These are phyloP conservation scores for Myxozyma sirexii DNA, from an alignment of 805 yeast genomes.

Conservation along the genomic window DNA sequence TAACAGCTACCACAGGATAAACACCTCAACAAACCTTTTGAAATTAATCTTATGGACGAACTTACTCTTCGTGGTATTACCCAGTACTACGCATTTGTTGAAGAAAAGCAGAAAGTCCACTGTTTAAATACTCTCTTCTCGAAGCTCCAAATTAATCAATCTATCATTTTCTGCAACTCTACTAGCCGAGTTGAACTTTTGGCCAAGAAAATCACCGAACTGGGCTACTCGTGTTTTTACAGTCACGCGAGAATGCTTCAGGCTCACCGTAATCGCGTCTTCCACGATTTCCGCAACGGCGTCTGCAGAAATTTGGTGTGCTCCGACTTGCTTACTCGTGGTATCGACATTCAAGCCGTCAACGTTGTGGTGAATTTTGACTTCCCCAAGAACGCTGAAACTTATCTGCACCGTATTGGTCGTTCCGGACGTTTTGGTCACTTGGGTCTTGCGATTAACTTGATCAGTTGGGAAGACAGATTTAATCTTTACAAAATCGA, in stretches of 20 bases:
- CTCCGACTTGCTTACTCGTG: conserved; percentile 94
- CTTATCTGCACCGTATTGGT: conserved; percentile 97
- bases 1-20: conserved; percentile 48
- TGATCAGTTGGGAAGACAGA: conserved; percentile 96
- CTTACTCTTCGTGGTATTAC: conserved; percentile 94
- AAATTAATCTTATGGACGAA: conserved; percentile 97
- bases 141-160: conserved; percentile 88
- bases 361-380: conserved; percentile 97
- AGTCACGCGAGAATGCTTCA: conserved; percentile 98
- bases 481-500: conserved; percentile 91
- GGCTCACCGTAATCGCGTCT: conserved; percentile 93
- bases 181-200: conserved; percentile 93
- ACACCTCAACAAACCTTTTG: conserved; percentile 88
- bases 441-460: conserved; percentile 93
- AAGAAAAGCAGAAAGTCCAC: conserved; percentile 92
- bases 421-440: conserved; percentile 99
- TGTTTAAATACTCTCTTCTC: conserved; percentile 94
- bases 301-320: conserved; percentile 96
- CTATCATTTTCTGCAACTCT: conserved; percentile 95
- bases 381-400: conserved; percentile 97
- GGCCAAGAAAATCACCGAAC: conserved; percentile 93
- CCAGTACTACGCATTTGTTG: conserved; percentile 97
- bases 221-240: conserved; percentile 94
- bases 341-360: conserved; percentile 98
- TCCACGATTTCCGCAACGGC: conserved; percentile 98